A percentile compares a stretch with the other conserved stretches of the same genome.
Evolutionary conservation across 202 grass and related monocot genomes (phyloP).

Genomic region (Zoysia matrella): DNA sequence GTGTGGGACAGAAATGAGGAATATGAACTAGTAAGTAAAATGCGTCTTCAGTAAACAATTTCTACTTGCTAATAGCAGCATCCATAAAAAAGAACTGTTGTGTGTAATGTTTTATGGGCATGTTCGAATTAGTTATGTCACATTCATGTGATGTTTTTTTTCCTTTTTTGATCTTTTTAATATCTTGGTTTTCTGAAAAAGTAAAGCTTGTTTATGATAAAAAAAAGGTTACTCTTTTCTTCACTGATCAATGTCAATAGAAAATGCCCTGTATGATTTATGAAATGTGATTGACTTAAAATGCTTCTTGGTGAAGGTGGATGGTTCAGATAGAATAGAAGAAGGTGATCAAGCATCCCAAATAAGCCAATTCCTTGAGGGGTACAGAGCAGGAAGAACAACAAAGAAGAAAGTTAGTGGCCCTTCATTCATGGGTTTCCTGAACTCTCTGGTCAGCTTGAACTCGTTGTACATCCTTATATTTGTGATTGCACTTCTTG

Average conservation of each 20-base stretch:
- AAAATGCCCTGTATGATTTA: conserved; percentile 12
- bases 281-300: conserved; percentile 21
- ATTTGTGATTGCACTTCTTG: conserved; percentile 69
- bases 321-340: conserved; percentile 78
- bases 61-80: conserved; percentile 9
- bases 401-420: conserved; percentile 86
- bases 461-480: conserved; percentile 80
- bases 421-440: conserved; percentile 85
- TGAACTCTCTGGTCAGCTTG: conserved; percentile 76
- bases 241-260: conserved; percentile 14
- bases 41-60: conserved; percentile 29
- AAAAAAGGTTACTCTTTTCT: not conserved
- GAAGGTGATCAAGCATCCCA: conserved; percentile 80
- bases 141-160: not conserved
- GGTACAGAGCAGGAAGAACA: conserved; percentile 86
- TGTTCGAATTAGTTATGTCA: conserved; percentile 20
- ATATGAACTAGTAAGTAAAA: conserved; percentile 77
- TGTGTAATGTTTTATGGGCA: not conserved
- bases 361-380: conserved; percentile 90
- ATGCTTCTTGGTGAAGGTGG: conserved; percentile 63
- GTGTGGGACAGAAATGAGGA: conserved; percentile 97
- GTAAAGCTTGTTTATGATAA: not conserved
- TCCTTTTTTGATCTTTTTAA: not conserved
- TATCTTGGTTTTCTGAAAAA: not conserved
- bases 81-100: not conserved